Evolutionary conservation across 768 basidiomycete genomes (phyloP), one percentile per base, ranked within the genome.

Genomic region (Russula lepida): DNA sequence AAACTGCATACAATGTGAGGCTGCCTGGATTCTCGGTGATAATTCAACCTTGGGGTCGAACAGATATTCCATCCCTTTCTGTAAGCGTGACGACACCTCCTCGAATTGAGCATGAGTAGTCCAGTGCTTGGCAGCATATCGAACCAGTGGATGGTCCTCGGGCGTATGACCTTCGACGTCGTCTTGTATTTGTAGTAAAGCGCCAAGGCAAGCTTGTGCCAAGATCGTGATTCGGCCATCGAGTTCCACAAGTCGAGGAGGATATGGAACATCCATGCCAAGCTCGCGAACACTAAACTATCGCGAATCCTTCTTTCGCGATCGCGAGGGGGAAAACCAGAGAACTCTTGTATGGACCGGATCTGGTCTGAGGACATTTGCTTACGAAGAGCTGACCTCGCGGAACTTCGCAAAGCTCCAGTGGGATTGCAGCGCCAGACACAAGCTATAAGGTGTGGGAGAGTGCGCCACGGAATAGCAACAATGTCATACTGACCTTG

Each of bases 361-460:
- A 83, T 83, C 64, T 83, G 81, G 43, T 88, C 84, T 0, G 82
- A 76, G 0, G 86, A 83, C 0, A 92, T 75, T 49, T 86, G 83
- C 66, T 85, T 88, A 43, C 82, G 78, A 77, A 85, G 27, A 88
- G 79, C 67, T 90, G 88, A 0, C 88, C 88, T 0, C 76, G 68
- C 0, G 79, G 76, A 4, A 91, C 84, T 0, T 68, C 71, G 68
- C 88, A 90, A 2, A 83, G 70, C 65, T 91, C 89, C 0, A 90
- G 70, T 0, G 89, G 89, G 3, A 88, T 74, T 35, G 83, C 67
- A 0, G 87, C 88, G 1, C 79, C 79, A 25, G 73, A 69, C 4
- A 82, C 82, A 12, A 87, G 78, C 87, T 89, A n/a, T 9, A 21
- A 30, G 56, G 27, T 6, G 32, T 61, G 33, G n/a, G n/a, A 56